Conservation (phyloP, 352 stramenopile species). For the Globisporangium spiculum region DNA sequence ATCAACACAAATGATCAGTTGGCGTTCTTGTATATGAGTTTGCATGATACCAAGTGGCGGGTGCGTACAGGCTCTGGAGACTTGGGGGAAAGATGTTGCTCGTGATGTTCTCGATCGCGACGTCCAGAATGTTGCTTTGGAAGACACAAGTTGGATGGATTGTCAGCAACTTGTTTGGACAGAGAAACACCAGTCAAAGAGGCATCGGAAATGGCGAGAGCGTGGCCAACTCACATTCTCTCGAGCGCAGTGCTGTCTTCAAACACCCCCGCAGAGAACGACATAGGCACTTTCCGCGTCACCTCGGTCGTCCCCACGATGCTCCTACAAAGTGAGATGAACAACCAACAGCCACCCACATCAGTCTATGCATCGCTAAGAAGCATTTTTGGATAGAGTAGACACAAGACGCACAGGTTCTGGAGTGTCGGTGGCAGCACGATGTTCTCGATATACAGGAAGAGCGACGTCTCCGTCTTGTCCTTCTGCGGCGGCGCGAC, state of each 20-base stretch:
- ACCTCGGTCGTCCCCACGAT: slow-evolving; percentile 52
- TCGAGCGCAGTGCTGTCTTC: slow-evolving; percentile 38
- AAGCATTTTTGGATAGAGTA: neutral
- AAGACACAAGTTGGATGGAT: neutral
- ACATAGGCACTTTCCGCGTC: slow-evolving; percentile 55
- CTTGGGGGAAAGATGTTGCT: slow-evolving; percentile 62
- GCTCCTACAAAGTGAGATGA: slow-evolving; percentile 24
- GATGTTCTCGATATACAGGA: slow-evolving; percentile 53
- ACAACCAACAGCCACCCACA: neutral
- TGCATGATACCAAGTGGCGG: neutral
- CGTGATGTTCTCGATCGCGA: slow-evolving; percentile 57
- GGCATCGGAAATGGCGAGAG: neutral
- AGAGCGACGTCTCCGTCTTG: slow-evolving; percentile 56
- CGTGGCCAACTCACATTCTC: slow-evolving; percentile 34
- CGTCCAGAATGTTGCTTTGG: slow-evolving; percentile 49
- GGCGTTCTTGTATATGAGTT: neutral
- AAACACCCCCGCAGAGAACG: slow-evolving; percentile 53
- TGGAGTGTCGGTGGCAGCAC: slow-evolving; percentile 44
- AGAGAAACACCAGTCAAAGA: neutral
- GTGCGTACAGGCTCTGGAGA: slow-evolving; percentile 51
- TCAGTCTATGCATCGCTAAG: neutral
- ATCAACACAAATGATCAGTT: neutral
- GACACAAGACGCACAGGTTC: slow-evolving; percentile 48
- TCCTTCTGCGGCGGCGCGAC: slow-evolving; percentile 67
- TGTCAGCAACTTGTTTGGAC: neutral